phyloP scores from a whole-genome alignment of 2,329 filamentous ascomycete species.

The Dactylonectria estremocensis region DNA sequence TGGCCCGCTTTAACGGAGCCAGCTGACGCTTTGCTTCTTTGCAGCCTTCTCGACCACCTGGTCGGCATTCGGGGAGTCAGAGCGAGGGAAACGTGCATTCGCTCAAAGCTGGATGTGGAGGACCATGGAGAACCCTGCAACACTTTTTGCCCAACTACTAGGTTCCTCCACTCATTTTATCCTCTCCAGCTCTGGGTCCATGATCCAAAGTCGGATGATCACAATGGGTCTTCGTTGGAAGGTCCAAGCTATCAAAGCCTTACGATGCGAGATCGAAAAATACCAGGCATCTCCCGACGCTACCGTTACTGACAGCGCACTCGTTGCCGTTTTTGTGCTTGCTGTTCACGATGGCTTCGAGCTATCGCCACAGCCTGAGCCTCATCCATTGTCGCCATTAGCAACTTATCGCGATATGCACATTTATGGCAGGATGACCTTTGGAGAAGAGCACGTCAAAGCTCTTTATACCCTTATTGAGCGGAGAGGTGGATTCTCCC shows the following conservation, averaged over 20 bases:
- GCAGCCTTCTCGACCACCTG: constrained; percentile 8
- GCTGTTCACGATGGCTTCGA: background rate
- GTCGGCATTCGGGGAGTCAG: constrained; percentile 10
- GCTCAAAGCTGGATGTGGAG: constrained; percentile 12
- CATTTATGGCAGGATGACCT: background rate
- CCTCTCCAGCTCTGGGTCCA: background rate
- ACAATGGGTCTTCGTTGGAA: background rate
- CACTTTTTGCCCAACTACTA: constrained; percentile 5
- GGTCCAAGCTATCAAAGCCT: background rate
- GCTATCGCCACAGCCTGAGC: background rate
- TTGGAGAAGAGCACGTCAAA: background rate
- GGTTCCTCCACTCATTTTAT: background rate
- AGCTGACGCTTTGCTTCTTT: background rate
- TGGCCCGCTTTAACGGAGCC: background rate
- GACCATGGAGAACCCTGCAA: constrained; percentile 6
- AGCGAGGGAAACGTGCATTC: constrained; percentile 4
- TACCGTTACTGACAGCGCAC: background rate
- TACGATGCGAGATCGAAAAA: background rate
- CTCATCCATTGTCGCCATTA: constrained; percentile 4
- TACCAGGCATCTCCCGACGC: background rate
- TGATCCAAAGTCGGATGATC: background rate
- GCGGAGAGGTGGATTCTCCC: background rate
- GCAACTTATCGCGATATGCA: constrained; percentile 9
- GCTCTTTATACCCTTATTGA: constrained; percentile 1
- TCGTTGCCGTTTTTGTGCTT: constrained; percentile 1